Conservation (phyloP, 2,329 filamentous ascomycete genomes). For the Pyricularia pennisetigena region DNA sequence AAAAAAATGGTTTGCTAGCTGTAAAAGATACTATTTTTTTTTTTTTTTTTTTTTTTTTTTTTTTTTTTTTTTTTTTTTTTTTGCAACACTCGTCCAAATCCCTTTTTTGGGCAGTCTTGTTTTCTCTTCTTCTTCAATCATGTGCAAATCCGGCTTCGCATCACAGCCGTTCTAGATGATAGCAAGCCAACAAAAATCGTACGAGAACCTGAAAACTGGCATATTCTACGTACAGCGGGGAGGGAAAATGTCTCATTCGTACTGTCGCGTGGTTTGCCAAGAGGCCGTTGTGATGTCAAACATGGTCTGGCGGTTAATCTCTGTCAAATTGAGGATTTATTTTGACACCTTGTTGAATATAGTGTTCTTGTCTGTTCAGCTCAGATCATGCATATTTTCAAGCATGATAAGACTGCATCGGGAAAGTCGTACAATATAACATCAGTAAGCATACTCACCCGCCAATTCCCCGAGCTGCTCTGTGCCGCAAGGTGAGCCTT, state of each 20-base stretch:
- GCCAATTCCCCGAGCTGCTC: background rate
- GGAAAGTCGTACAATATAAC: background rate
- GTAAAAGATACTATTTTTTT: too few species aligned
- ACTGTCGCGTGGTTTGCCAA: background rate
- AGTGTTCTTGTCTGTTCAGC: background rate
- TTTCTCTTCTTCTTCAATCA: background rate
- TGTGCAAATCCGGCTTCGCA: background rate
- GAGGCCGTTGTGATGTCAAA: background rate
- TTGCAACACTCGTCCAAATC: too few species aligned
- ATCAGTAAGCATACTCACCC: background rate
- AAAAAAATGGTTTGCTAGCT: background rate
- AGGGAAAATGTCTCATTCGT: background rate
- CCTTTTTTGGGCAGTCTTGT: background rate
- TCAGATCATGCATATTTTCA: background rate
- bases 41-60: too few species aligned
- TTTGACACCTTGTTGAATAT: background rate
- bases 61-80: too few species aligned
- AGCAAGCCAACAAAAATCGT: background rate
- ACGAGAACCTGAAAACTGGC: background rate
- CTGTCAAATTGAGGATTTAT: background rate
- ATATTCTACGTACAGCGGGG: background rate
- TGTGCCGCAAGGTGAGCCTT: background rate
- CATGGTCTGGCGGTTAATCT: background rate
- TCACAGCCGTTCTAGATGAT: background rate
- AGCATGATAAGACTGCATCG: background rate